A percentile compares a stretch with the other conserved stretches of the same genome.
These are phyloP conservation scores for Punctularia strigosozonata DNA, from an alignment of 768 basidiomycete species.

Conservation along the genomic window DNA sequence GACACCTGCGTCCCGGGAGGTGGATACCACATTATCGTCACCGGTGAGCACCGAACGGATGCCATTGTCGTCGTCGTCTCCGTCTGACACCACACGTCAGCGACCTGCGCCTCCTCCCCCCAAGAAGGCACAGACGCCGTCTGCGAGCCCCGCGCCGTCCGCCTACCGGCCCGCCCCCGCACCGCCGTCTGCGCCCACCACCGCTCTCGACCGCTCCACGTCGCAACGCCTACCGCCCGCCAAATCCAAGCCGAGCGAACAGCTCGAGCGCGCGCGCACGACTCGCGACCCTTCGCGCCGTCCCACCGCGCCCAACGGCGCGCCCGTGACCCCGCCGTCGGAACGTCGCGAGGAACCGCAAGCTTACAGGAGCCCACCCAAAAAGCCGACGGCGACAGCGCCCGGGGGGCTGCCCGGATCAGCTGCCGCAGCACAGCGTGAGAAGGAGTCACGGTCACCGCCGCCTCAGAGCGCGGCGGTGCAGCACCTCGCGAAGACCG, in stretches of 20 bases:
- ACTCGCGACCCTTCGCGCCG: constrained; percentile 34
- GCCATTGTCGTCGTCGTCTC: too few relatives aligned
- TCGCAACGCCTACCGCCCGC: constrained; percentile 68
- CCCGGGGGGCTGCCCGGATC: not conserved
- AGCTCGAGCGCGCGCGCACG: constrained; percentile 54
- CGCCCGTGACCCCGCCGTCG: not conserved
- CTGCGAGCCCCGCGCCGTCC: constrained; percentile 27
- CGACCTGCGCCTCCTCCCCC: constrained; percentile 29
- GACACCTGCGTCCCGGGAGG: too few relatives aligned
- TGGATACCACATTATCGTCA: too few relatives aligned
- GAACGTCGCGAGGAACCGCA: not conserved
- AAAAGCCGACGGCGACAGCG: not conserved
- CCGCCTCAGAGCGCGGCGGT: constrained; percentile 54
- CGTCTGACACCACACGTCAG: constrained; percentile 13
- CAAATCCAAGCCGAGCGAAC: constrained; percentile 24
- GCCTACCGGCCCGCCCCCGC: constrained; percentile 71
- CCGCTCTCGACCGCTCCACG: constrained; percentile 75
- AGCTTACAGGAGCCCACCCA: not conserved
- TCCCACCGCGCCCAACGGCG: not conserved
- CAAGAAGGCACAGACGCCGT: constrained; percentile 23
- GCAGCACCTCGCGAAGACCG: constrained; percentile 50
- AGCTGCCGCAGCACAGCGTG: not conserved
- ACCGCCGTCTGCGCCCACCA: constrained; percentile 49
- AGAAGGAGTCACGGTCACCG: constrained; percentile 15
- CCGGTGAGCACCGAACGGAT: too few relatives aligned